phyloP scores from a whole-genome alignment of 2,329 filamentous ascomycete species.

The Fusarium chaquense region DNA sequence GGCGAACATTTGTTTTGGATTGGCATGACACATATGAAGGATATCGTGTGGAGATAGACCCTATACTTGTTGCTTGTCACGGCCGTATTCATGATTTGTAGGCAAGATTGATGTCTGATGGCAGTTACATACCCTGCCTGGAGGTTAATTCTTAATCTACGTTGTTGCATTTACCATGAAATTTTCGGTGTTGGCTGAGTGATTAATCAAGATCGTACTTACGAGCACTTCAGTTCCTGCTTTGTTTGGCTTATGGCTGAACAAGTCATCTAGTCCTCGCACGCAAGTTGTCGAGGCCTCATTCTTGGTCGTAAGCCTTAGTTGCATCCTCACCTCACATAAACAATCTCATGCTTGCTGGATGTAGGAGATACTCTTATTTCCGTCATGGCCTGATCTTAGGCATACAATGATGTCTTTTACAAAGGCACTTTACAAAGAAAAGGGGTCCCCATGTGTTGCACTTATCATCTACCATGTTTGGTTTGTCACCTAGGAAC shows the following conservation, averaged over 20 bases:
- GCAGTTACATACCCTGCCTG: constrained; percentile 16
- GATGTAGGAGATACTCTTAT: not conserved
- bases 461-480: not conserved
- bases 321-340: not conserved
- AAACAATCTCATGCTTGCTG: not conserved
- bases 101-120: constrained; percentile 28
- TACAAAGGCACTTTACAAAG: not conserved
- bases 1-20: constrained; percentile 31
- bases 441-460: not conserved
- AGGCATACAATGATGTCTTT: not conserved
- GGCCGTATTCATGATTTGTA: constrained; percentile 7
- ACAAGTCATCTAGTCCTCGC: not conserved
- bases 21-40: constrained; percentile 16
- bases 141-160: constrained; percentile 38
- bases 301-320: not conserved
- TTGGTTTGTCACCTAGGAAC: not conserved
- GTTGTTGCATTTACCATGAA: constrained; percentile 1
- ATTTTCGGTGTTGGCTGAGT: not conserved
- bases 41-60: constrained; percentile 37
- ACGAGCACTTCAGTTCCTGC: not conserved
- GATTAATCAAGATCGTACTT: not conserved
- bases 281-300: not conserved
- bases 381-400: not conserved
- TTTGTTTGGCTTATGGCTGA: not conserved
- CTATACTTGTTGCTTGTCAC: constrained; percentile 20